Evolutionary conservation across 306 rosid genomes (phyloP).

Genomic region (Quercus glauca): DNA sequence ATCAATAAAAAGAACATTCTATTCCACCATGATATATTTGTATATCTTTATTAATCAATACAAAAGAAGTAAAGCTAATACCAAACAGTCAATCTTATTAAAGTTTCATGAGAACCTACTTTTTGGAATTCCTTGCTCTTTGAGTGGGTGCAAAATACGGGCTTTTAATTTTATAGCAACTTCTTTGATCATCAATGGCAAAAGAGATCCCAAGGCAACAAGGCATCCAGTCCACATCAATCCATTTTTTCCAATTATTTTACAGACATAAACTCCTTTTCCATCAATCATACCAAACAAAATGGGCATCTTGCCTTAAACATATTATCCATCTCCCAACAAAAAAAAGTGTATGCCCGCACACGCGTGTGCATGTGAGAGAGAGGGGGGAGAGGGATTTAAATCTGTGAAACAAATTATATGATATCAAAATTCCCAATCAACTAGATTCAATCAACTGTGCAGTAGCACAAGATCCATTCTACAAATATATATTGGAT

Average conservation of each 20-base stretch:
- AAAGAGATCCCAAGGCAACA: background rate
- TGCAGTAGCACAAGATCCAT: background rate
- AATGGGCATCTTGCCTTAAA: background rate
- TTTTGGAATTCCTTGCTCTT: slow-evolving; percentile 16
- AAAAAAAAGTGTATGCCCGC: background rate
- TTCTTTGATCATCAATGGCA: slow-evolving; percentile 8
- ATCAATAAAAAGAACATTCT: too few relatives aligned
- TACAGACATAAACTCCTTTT: background rate
- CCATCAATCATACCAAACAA: background rate
- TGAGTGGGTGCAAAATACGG: slow-evolving; percentile 23
- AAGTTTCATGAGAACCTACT: slow-evolving; percentile 1
- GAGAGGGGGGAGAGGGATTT: background rate
- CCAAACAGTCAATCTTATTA: background rate
- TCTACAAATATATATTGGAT: background rate
- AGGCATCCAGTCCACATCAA: slow-evolving; percentile 6
- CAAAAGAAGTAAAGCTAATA: background rate
- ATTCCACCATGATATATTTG: background rate
- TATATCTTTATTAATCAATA: background rate
- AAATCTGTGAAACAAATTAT: background rate
- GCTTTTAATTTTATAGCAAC: slow-evolving; percentile 17
- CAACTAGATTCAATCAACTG: background rate
- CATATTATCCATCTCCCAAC: background rate
- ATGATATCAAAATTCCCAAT: too few relatives aligned
- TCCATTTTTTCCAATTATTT: background rate
- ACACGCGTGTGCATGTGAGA: background rate